These are phyloP conservation scores for Cadophora luteo-olivacea DNA, from an alignment of 2,329 filamentous ascomycete genomes.

Conservation along the genomic window DNA sequence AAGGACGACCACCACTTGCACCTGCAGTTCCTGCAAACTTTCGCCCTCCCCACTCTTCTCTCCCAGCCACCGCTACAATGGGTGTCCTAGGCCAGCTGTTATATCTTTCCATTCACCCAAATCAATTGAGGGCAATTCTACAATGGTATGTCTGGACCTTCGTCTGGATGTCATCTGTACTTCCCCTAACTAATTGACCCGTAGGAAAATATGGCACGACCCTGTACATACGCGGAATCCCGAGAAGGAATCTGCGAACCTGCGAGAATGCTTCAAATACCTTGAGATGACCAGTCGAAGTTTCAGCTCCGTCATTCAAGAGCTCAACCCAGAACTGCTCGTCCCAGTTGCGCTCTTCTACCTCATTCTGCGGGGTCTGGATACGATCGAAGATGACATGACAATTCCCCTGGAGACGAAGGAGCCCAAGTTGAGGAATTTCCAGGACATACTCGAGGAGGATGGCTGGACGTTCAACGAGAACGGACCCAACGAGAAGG, in stretches of 20 bases:
- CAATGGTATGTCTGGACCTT: slow-evolving; percentile 71
- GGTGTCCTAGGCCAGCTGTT: slow-evolving; percentile 59
- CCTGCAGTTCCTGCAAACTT: neutral
- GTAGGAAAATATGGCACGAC: slow-evolving; percentile 95
- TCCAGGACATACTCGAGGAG: slow-evolving; percentile 77
- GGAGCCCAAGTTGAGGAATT: slow-evolving; percentile 83
- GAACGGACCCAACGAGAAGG: slow-evolving; percentile 91
- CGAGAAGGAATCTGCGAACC: slow-evolving; percentile 73
- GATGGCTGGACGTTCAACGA: slow-evolving; percentile 91
- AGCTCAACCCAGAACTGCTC: slow-evolving; percentile 92
- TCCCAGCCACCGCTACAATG: slow-evolving; percentile 50
- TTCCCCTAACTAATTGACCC: slow-evolving; percentile 35
- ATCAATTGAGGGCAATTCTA: slow-evolving; percentile 80
- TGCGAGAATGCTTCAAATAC: slow-evolving; percentile 85
- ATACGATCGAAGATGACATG: slow-evolving; percentile 99
- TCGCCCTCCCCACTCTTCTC: slow-evolving; percentile 11
- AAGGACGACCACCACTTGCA: neutral
- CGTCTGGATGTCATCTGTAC: neutral
- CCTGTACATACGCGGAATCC: slow-evolving; percentile 85
- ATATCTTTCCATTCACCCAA: slow-evolving; percentile 78
- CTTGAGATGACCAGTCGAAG: slow-evolving; percentile 90
- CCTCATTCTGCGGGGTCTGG: slow-evolving; percentile 86
- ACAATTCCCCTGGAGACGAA: slow-evolving; percentile 83
- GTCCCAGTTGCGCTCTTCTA: slow-evolving; percentile 93
- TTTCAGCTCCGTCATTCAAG: slow-evolving; percentile 91